Conservation (phyloP, 2,329 filamentous ascomycete species). For the Tricladium varicosporioides region DNA sequence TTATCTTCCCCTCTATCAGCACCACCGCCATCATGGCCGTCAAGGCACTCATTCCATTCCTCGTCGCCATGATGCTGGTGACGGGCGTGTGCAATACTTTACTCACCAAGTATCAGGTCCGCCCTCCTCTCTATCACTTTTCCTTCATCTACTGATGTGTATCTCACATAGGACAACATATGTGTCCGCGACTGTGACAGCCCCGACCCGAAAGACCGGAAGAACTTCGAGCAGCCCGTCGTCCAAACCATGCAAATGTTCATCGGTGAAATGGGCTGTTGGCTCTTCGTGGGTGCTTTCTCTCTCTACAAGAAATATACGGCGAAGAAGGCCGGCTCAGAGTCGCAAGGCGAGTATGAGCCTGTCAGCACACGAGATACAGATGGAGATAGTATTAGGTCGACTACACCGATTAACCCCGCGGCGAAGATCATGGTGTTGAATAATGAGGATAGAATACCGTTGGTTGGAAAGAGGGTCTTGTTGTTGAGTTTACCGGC, state of each 20-base stretch:
- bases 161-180: conserved; percentile 76
- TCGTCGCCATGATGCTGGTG: conserved; percentile 94
- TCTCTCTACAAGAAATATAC: conserved; percentile 61
- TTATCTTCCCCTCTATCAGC: background rate
- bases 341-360: conserved; percentile 57
- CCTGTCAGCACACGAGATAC: conserved; percentile 51
- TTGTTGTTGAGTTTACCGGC: conserved; percentile 79
- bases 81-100: conserved; percentile 97
- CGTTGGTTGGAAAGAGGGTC: conserved; percentile 68
- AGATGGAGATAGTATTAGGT: conserved; percentile 46
- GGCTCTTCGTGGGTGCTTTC: conserved; percentile 78
- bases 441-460: conserved; percentile 54
- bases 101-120: conserved; percentile 91
- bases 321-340: conserved; percentile 41
- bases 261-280: conserved; percentile 91
- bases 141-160: conserved; percentile 13
- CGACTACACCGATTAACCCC: conserved; percentile 43
- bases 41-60: conserved; percentile 71
- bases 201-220: conserved; percentile 61
- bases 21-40: conserved; percentile 57
- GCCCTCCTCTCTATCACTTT: conserved; percentile 25
- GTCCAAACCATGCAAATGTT: conserved; percentile 99
- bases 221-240: conserved; percentile 89
- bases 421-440: conserved; percentile 51
- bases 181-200: conserved; percentile 87